Evolutionary conservation across 805 yeast genomes (phyloP).

Genomic region (Suhomyces pyralidae): DNA sequence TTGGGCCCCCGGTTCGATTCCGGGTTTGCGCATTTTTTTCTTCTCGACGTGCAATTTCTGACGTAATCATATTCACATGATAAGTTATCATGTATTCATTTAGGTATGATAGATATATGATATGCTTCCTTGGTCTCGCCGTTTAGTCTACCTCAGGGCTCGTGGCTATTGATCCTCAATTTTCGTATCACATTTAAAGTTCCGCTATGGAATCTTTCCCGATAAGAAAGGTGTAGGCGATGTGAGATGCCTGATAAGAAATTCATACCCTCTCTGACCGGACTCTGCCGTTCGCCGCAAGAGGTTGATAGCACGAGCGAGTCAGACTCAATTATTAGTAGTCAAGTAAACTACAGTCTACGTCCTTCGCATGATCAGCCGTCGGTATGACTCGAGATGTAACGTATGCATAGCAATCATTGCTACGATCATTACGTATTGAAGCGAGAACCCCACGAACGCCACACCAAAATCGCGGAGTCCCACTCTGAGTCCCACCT

Average conservation of each 20-base stretch:
- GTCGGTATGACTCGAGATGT: not conserved
- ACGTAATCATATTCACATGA: not conserved
- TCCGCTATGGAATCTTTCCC: not conserved
- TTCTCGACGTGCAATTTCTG: not conserved
- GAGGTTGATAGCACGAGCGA: not conserved
- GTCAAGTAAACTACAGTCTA: not conserved
- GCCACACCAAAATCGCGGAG: not conserved
- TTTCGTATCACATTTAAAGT: not conserved
- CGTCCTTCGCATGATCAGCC: not conserved
- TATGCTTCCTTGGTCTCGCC: not conserved
- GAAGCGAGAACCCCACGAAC: not conserved
- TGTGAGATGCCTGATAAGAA: not conserved
- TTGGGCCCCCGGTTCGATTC: constrained; percentile 10
- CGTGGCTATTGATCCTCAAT: not conserved
- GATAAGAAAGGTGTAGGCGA: not conserved
- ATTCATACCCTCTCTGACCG: not conserved
- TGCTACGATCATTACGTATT: not conserved
- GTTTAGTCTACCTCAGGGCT: not conserved
- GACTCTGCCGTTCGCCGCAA: not conserved
- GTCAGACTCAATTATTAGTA: not conserved
- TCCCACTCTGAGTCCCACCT: not conserved
- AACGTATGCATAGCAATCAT: not conserved
- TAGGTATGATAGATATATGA: not conserved
- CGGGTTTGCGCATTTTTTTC: constrained; percentile 7
- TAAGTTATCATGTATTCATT: not conserved